Evolutionary conservation across 768 basidiomycete species (phyloP).

Genomic region (Collybia sordida): DNA sequence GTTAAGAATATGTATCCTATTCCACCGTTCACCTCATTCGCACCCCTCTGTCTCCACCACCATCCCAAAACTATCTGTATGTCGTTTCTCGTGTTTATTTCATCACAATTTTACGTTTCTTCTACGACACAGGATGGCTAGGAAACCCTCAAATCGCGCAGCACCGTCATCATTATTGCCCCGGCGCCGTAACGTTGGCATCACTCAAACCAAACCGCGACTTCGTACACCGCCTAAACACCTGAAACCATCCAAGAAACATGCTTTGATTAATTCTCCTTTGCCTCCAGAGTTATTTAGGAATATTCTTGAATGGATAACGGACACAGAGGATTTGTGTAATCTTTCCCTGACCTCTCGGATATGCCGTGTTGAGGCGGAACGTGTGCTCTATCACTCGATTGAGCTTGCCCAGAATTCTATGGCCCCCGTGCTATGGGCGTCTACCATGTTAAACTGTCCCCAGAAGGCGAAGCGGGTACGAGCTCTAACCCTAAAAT

Average conservation of each 20-base stretch:
- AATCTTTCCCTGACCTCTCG: constrained; percentile 15
- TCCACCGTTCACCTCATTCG: not conserved
- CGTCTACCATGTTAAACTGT: constrained; percentile 12
- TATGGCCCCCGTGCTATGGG: constrained; percentile 15
- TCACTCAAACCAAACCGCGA: not conserved
- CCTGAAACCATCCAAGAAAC: not conserved
- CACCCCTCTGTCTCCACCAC: constrained; percentile 2
- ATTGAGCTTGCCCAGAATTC: constrained; percentile 15
- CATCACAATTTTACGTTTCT: too few relatives aligned
- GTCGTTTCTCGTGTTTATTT: not conserved
- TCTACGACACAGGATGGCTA: too few relatives aligned
- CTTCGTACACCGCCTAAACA: not conserved
- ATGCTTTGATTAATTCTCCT: not conserved
- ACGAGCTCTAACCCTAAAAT: constrained; percentile 14
- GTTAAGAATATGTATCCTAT: constrained; percentile 9
- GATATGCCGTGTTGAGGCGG: constrained; percentile 15
- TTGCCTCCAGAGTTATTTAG: constrained; percentile 16
- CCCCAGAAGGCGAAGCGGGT: constrained; percentile 11
- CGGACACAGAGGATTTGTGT: constrained; percentile 13
- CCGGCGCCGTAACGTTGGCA: too few relatives aligned
- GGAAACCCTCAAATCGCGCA: too few relatives aligned
- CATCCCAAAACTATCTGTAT: constrained; percentile 7
- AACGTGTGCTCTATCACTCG: constrained; percentile 14
- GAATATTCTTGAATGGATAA: constrained; percentile 14
- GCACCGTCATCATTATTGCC: too few relatives aligned